Conservation (phyloP, 805 yeast genomes). For the Grigorovia jiainica region DNA sequence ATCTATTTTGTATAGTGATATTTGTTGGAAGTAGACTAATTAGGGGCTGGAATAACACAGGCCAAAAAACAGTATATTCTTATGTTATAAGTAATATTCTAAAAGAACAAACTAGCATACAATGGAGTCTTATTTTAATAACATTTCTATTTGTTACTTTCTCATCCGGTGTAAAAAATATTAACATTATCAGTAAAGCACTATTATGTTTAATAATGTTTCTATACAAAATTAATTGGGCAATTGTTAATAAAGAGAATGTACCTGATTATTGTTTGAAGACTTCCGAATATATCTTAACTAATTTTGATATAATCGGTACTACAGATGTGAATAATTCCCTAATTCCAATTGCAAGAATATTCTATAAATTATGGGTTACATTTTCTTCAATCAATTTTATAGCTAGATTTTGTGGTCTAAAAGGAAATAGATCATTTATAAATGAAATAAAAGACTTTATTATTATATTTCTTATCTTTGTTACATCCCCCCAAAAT, state of each 20-base stretch:
- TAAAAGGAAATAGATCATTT: slow-evolving; percentile 1
- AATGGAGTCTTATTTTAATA: slow-evolving; percentile 41
- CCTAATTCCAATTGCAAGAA: slow-evolving; percentile 29
- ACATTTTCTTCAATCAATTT: slow-evolving; percentile 29
- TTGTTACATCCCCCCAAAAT: slow-evolving; percentile 40
- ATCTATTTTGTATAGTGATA: slow-evolving; percentile 9
- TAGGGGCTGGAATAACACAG: slow-evolving; percentile 82
- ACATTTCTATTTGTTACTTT: slow-evolving; percentile 28
- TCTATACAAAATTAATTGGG: slow-evolving; percentile 47
- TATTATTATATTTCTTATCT: slow-evolving; percentile 35
- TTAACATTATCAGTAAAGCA: slow-evolving; percentile 32
- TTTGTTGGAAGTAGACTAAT: slow-evolving; percentile 42
- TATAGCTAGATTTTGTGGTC: background rate
- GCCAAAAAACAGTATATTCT: slow-evolving; percentile 63
- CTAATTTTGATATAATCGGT: background rate
- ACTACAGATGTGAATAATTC: slow-evolving; percentile 12
- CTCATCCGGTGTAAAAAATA: background rate
- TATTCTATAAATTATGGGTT: slow-evolving; percentile 29
- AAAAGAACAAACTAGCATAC: slow-evolving; percentile 20
- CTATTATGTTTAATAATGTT: slow-evolving; percentile 41
- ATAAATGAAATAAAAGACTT: slow-evolving; percentile 15
- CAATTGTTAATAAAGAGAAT: slow-evolving; percentile 42
- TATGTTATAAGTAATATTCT: slow-evolving; percentile 41
- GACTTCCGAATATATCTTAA: background rate
- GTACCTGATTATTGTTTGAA: slow-evolving; percentile 34